Evolutionary conservation across 148 eudicot species (phyloP).

Genomic region (Spergularia marina): DNA sequence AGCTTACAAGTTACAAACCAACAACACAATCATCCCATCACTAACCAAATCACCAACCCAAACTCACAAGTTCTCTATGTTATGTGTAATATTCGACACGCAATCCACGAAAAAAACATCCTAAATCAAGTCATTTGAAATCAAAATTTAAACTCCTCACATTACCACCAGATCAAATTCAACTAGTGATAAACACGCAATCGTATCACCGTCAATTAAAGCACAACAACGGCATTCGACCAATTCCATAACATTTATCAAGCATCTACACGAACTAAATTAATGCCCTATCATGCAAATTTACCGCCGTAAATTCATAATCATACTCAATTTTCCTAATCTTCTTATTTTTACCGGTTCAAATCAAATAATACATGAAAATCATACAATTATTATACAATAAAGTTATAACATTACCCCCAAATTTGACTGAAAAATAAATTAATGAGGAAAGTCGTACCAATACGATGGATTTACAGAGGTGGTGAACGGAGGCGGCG

Average conservation of each 20-base stretch:
- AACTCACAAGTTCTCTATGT: background rate
- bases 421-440: background rate
- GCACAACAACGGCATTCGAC: background rate
- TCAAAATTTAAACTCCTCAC: constrained; percentile 2
- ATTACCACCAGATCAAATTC: background rate
- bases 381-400: no score
- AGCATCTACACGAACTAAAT: background rate
- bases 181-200: background rate
- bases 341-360: no score
- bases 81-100: background rate
- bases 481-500: constrained; percentile 81
- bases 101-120: background rate
- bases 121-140: background rate
- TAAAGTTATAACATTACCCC: background rate
- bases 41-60: no score
- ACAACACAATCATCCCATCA: no score
- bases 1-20: background rate
- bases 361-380: no score
- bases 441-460: constrained; percentile 27
- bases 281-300: no score
- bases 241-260: background rate
- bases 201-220: no score
- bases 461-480: constrained; percentile 96
- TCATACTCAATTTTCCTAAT: no score
- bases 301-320: no score